phyloP scores from a whole-genome alignment of 2,329 filamentous ascomycete genomes.

The Clarireedia sp. region DNA sequence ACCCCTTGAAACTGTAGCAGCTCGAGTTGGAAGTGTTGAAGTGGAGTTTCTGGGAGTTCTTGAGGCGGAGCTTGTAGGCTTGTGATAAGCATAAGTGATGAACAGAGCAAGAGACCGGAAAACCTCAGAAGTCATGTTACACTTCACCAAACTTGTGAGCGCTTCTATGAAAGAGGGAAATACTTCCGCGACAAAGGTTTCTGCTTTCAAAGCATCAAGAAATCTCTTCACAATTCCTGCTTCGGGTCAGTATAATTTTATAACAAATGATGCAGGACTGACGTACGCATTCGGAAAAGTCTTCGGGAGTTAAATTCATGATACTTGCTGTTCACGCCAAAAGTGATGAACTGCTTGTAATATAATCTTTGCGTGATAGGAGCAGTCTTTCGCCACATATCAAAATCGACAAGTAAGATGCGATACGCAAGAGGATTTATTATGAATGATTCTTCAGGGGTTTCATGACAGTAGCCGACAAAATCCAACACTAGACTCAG shows the following conservation, averaged over 20 bases:
- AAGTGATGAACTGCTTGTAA: conserved; percentile 84
- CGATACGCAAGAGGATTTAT: conserved; percentile 93
- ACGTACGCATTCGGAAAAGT: conserved; percentile 80
- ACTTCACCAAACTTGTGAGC: conserved; percentile 71
- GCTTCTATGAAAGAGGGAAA: conserved; percentile 70
- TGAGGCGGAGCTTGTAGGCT: conserved; percentile 39
- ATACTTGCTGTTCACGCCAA: conserved; percentile 83
- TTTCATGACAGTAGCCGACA: conserved; percentile 76
- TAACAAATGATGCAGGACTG: background rate
- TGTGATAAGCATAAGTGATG: conserved; percentile 83
- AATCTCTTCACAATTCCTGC: conserved; percentile 82
- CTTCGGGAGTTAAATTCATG: conserved; percentile 87
- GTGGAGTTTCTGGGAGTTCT: conserved; percentile 44
- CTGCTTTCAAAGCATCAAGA: conserved; percentile 82
- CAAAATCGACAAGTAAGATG: conserved; percentile 82
- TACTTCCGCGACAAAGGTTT: conserved; percentile 64
- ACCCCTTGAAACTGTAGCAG: conserved; percentile 26
- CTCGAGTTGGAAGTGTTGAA: conserved; percentile 34
- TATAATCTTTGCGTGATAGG: conserved; percentile 76
- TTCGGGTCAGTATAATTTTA: conserved; percentile 12
- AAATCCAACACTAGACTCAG: conserved; percentile 75
- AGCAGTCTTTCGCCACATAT: conserved; percentile 81
- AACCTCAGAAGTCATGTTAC: conserved; percentile 74
- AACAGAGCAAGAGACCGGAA: conserved; percentile 83
- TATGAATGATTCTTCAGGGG: conserved; percentile 81